Evolutionary conservation across 257 asterid species (phyloP).

Genomic region (Linaria vulgaris): DNA sequence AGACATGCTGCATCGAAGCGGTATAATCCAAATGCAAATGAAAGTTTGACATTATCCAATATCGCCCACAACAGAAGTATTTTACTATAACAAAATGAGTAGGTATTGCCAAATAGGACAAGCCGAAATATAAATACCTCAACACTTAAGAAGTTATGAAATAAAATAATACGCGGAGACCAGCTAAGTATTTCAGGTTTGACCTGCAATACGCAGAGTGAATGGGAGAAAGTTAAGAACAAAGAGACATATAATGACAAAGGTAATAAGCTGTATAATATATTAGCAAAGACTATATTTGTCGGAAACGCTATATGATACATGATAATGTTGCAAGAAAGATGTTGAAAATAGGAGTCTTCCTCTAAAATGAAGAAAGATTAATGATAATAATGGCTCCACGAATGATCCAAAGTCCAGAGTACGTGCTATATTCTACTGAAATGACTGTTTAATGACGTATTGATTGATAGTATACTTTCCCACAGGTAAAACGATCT

Average conservation of each 20-base stretch:
- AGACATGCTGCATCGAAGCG: not conserved
- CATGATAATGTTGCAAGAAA: slow-evolving; percentile 6
- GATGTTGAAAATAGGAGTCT: not conserved
- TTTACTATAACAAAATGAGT: not conserved
- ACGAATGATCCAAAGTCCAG: too few species aligned
- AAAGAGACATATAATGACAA: slow-evolving; percentile 3
- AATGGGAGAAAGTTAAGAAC: slow-evolving; percentile 19
- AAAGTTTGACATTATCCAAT: not conserved
- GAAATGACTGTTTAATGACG: not conserved
- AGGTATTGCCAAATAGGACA: not conserved
- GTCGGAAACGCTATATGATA: not conserved
- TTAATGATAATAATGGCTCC: not conserved
- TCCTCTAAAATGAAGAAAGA: not conserved
- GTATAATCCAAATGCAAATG: slow-evolving; percentile 1
- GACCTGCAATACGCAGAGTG: slow-evolving; percentile 45
- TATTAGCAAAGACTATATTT: not conserved
- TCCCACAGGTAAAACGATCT: not conserved
- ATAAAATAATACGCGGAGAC: slow-evolving; percentile 67
- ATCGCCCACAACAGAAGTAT: not conserved
- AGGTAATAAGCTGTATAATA: slow-evolving; percentile 5
- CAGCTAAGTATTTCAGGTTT: slow-evolving; percentile 82
- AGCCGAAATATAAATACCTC: slow-evolving; percentile 47
- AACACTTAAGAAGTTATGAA: slow-evolving; percentile 69
- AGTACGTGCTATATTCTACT: too few species aligned
- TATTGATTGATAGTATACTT: not conserved